These are phyloP conservation scores for Xylariales sp. DNA, from an alignment of 2,329 filamentous ascomycete genomes.

Conservation along the genomic window DNA sequence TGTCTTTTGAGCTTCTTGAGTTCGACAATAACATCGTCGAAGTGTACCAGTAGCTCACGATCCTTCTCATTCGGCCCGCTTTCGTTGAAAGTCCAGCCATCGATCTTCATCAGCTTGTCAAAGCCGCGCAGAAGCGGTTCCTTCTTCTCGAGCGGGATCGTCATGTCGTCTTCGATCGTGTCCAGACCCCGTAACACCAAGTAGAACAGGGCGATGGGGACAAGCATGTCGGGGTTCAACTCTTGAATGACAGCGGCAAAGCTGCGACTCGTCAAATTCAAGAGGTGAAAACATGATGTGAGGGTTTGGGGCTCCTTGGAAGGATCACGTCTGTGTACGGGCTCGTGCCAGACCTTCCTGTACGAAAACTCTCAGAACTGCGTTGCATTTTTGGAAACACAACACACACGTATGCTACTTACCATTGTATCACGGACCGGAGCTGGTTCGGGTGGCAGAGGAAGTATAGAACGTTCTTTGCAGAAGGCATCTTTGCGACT, in stretches of 20 bases:
- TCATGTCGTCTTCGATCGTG: conserved; percentile 99
- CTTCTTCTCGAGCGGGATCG: conserved; percentile 74
- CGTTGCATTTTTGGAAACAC: neutral
- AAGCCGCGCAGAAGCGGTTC: conserved; percentile 83
- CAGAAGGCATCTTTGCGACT: conserved; percentile 47
- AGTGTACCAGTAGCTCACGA: conserved; percentile 84
- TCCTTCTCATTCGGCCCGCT: conserved; percentile 94
- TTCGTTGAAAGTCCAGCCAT: conserved; percentile 86
- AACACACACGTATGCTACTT: conserved; percentile 25
- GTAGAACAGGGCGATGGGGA: conserved; percentile 90
- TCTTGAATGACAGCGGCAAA: conserved; percentile 93
- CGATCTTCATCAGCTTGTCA: conserved; percentile 68
- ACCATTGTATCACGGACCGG: conserved; percentile 87
- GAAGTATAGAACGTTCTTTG: conserved; percentile 60
- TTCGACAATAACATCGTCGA: conserved; percentile 80
- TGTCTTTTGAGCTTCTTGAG: conserved; percentile 81
- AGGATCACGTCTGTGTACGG: conserved; percentile 78
- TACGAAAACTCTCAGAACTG: conserved; percentile 10
- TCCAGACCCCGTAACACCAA: conserved; percentile 86
- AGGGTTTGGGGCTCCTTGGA: conserved; percentile 70
- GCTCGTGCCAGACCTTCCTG: conserved; percentile 96
- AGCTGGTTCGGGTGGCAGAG: conserved; percentile 72
- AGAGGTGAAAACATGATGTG: conserved; percentile 78
- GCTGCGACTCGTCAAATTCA: conserved; percentile 85
- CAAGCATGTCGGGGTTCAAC: conserved; percentile 86